Evolutionary conservation across 805 yeast genomes (phyloP).

Genomic region (Starmerella roubikii): DNA sequence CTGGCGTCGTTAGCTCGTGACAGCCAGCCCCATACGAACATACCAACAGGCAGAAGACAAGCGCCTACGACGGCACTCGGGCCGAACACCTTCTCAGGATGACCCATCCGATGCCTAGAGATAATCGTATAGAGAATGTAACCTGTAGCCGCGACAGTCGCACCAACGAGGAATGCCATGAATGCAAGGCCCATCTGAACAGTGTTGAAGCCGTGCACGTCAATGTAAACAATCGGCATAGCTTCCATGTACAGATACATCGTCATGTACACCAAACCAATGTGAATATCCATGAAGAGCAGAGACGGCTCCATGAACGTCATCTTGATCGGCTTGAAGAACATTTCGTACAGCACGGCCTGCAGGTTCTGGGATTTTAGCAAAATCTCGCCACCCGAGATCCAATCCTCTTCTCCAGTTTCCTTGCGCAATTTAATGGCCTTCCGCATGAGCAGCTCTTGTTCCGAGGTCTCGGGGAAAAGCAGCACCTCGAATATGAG

Average conservation of each 20-base stretch:
- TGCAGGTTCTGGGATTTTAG: background rate
- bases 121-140: conserved; percentile 6
- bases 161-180: conserved; percentile 36
- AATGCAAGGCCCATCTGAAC: conserved; percentile 38
- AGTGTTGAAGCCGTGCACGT: conserved; percentile 34
- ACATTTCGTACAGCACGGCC: conserved; percentile 11
- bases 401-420: conserved; percentile 25
- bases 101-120: background rate
- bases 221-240: conserved; percentile 42
- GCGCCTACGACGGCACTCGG: conserved; percentile 31
- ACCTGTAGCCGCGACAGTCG: conserved; percentile 27
- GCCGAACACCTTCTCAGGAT: conserved; percentile 16
- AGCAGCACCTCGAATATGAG: conserved; percentile 29
- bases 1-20: conserved; percentile 31
- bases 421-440: conserved; percentile 35
- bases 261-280: conserved; percentile 40
- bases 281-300: conserved; percentile 37
- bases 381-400: conserved; percentile 15
- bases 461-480: conserved; percentile 39
- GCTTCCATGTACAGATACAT: conserved; percentile 48
- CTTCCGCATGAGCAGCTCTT: conserved; percentile 35
- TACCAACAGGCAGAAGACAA: conserved; percentile 35
- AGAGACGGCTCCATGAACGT: conserved; percentile 42
- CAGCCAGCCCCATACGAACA: conserved; percentile 48
- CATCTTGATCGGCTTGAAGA: conserved; percentile 33